Conservation (phyloP, 257 asterid species). For the Coffea eugenioides region DNA sequence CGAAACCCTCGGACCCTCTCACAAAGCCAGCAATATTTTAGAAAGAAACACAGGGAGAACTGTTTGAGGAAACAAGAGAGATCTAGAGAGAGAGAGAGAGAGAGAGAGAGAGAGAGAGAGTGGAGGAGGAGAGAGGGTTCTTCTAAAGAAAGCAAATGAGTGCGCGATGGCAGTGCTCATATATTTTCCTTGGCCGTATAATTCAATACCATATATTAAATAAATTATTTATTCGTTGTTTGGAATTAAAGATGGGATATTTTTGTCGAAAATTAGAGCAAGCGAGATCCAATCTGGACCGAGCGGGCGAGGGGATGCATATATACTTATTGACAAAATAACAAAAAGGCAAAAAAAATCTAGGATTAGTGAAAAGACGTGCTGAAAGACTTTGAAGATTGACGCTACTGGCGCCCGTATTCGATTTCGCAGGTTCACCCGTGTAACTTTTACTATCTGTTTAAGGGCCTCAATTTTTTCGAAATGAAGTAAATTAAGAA, state of each 20-base stretch:
- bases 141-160: conserved; percentile 19
- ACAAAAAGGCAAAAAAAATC: no score
- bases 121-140: conserved; percentile 18
- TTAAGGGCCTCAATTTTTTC: no score
- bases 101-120: conserved; percentile 15
- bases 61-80: not conserved
- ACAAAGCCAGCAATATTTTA: conserved; percentile 22
- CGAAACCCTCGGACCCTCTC: conserved; percentile 50
- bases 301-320: no score
- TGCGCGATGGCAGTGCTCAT: not conserved
- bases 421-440: no score
- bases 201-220: not conserved
- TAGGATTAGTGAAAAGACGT: no score
- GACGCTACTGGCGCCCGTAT: no score
- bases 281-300: not conserved
- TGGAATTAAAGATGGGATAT: not conserved
- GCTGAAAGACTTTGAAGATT: no score
- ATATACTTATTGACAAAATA: no score
- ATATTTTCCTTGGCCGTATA: not conserved
- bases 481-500: no score
- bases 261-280: not conserved
- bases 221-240: not conserved
- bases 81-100: conserved; percentile 18
- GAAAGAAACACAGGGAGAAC: conserved; percentile 16
- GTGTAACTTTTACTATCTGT: no score